A percentile compares a stretch with the other conserved stretches of the same genome.
Conservation (phyloP, 768 basidiomycete genomes). For the Filobasidium wieringae region DNA sequence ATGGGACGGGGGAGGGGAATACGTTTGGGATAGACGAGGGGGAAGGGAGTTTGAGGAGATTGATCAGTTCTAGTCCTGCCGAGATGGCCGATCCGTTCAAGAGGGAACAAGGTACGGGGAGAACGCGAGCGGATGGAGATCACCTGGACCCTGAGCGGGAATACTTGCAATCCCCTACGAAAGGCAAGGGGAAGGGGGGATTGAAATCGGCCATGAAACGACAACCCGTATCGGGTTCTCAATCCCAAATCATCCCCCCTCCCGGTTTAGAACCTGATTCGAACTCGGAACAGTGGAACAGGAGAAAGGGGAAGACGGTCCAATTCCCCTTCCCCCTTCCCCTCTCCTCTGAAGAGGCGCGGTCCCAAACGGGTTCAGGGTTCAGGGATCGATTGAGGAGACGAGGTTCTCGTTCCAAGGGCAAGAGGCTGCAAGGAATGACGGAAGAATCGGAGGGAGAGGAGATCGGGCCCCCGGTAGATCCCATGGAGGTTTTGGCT, state of each 20-base stretch:
- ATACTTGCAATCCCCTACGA: too few relatives aligned
- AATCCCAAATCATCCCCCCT: too few relatives aligned
- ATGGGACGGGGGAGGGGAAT: neutral
- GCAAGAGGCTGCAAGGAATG: slow-evolving; percentile 1
- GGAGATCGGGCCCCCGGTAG: slow-evolving; percentile 37
- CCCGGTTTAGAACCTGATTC: too few relatives aligned
- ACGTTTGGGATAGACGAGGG: neutral
- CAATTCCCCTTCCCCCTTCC: neutral
- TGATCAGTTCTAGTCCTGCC: too few relatives aligned
- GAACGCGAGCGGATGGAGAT: neutral
- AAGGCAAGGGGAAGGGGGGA: too few relatives aligned
- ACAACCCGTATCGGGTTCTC: too few relatives aligned
- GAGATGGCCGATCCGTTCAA: too few relatives aligned
- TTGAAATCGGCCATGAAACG: too few relatives aligned
- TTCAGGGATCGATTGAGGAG: neutral
- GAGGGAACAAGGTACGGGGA: neutral
- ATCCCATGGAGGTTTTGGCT: slow-evolving; percentile 57
- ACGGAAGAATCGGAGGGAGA: neutral
- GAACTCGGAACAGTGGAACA: neutral
- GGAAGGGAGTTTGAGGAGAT: neutral
- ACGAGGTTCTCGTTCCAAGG: neutral
- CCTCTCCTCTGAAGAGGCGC: neutral
- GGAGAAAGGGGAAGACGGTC: slow-evolving; percentile 1
- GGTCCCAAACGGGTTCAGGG: neutral
- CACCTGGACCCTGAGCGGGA: too few relatives aligned